Evolutionary conservation across 2,329 filamentous ascomycete genomes (phyloP), one percentile per base, ranked within the genome.

Genomic region (Ophiostoma perfectum): DNA sequence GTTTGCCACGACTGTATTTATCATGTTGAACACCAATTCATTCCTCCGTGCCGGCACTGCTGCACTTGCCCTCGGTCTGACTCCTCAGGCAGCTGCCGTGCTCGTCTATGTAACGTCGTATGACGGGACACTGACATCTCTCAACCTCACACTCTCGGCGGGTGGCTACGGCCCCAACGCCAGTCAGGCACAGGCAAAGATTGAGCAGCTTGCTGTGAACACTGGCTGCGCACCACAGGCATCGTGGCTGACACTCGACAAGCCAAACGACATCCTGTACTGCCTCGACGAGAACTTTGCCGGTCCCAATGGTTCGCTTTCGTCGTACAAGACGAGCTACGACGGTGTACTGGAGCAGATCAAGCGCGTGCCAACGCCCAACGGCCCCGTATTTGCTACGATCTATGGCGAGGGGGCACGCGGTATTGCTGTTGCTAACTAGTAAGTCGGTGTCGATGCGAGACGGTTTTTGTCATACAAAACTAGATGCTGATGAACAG

Each of bases 181-280:
- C 49, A 27, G n/a, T 67, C 67, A 70, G 52, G 5, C 41, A 65
- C 27, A 60, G 44, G 73, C 75, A 70, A 73, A 73, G 68, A 80
- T 88, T 70, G 76, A 78, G 72, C 74, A 76, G 27, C 75, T 83
- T 18, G 79, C 80, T 66, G 76, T 76, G 3, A 80, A 79, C 36
- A 79, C 78, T 66, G 78, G 77, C 45, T 89, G 86, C 75, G 83
- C 80, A 9, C 76, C 78, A 1, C 83, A 81, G 70, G 84, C 87
- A 5, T 83, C 85, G 11, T 90, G 87, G 86, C 77, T 90, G 68
- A 84, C 84, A 27, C 79, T 87, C 27, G 83, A 87, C 74, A 75
- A 79, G 69, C 73, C 78, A 63, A 80, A 81, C 70, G 78, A 78
- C 36, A 75, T 81, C 12, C 78, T 90, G 11, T 87, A 85, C 77